These are phyloP conservation scores for Usnea hakonensis DNA, from an alignment of 495 filamentous ascomycete species.

Conservation along the genomic window DNA sequence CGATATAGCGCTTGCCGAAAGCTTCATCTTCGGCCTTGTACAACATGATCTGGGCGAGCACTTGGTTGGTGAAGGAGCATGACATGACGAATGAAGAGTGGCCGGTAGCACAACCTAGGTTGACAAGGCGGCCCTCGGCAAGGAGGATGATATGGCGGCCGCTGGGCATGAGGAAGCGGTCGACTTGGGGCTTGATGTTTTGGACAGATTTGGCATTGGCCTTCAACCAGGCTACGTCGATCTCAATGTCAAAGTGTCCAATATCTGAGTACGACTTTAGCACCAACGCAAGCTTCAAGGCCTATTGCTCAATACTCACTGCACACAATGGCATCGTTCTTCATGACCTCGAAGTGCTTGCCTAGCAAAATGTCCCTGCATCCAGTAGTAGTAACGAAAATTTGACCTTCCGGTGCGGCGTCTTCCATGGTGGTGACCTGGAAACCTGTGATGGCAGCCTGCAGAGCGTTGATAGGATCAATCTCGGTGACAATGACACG, in stretches of 20 bases:
- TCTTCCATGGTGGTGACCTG: conserved; percentile 98
- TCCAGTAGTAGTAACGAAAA: conserved; percentile 98
- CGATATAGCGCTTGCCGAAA: conserved; percentile 88
- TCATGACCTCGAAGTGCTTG: conserved; percentile 93
- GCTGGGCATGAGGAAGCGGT: conserved; percentile 89
- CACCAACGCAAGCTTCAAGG: background rate
- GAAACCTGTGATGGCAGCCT: conserved; percentile 94
- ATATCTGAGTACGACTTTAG: conserved; percentile 56
- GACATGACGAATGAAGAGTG: conserved; percentile 99
- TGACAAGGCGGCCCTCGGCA: conserved; percentile 96
- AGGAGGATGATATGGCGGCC: conserved; percentile 97
- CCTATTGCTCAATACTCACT: conserved; percentile 50
- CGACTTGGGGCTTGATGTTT: conserved; percentile 99
- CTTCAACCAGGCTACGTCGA: conserved; percentile 99
- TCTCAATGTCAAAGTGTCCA: conserved; percentile 99
- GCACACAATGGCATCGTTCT: conserved; percentile 98
- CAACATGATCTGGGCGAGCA: conserved; percentile 96
- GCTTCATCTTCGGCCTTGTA: conserved; percentile 84
- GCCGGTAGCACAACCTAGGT: conserved; percentile 96
- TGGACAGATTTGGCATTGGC: conserved; percentile 81
- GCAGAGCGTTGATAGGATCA: conserved; percentile 99
- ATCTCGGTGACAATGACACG: conserved; percentile 95
- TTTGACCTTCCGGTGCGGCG: conserved; percentile 78
- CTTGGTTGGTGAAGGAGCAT: conserved; percentile 99
- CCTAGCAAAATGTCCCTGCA: conserved; percentile 95